Conservation (phyloP, 192 early-diverging fungal genomes). For the Lobosporangium transversale region DNA sequence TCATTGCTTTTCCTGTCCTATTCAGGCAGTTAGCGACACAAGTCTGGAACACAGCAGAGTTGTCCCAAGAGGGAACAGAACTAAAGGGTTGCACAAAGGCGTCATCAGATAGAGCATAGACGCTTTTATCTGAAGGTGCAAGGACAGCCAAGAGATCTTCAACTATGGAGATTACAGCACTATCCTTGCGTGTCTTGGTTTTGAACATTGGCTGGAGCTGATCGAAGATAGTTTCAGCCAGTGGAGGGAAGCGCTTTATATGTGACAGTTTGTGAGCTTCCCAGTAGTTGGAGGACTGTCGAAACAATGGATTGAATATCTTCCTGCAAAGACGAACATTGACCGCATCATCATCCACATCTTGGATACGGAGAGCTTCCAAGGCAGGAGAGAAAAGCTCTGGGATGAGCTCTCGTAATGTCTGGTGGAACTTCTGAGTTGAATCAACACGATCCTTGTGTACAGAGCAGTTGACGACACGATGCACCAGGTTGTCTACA, state of each 20-base stretch:
- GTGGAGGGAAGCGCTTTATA: slow-evolving; percentile 36
- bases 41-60: slow-evolving; percentile 13
- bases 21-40: slow-evolving; percentile 19
- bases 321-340: slow-evolving; percentile 5
- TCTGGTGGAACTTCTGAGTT: slow-evolving; percentile 8
- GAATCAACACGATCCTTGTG: slow-evolving; percentile 3
- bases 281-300: not conserved
- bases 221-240: slow-evolving; percentile 22
- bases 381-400: not conserved
- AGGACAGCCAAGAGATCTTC: slow-evolving; percentile 12
- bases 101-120: slow-evolving; percentile 22
- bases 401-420: slow-evolving; percentile 4
- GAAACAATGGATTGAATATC: slow-evolving; percentile 13
- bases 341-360: slow-evolving; percentile 1
- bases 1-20: not conserved
- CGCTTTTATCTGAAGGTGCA: slow-evolving; percentile 22
- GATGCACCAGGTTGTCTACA: slow-evolving; percentile 14
- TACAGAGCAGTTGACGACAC: slow-evolving; percentile 16
- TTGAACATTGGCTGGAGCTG: slow-evolving; percentile 21
- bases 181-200: slow-evolving; percentile 9
- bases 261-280: not conserved
- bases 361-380: slow-evolving; percentile 1
- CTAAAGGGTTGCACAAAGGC: slow-evolving; percentile 14
- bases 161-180: not conserved
- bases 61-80: slow-evolving; percentile 36